These are phyloP conservation scores for Tubosaeta sp. DNA, from an alignment of 768 basidiomycete species.

Conservation along the genomic window DNA sequence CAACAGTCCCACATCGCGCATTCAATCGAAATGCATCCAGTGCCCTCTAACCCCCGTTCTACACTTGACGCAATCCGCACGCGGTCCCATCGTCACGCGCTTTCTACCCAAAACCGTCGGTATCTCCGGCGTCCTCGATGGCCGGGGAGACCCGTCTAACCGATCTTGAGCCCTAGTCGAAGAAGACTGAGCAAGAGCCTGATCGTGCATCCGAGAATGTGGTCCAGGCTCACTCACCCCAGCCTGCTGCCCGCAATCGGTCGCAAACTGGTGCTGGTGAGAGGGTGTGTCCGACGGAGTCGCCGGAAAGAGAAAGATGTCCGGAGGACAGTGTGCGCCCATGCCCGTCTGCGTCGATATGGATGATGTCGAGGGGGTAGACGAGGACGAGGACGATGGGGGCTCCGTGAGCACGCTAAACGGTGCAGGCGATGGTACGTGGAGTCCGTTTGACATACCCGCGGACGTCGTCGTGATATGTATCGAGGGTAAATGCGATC, in stretches of 20 bases:
- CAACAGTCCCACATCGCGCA: background rate
- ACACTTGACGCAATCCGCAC: slow-evolving; percentile 66
- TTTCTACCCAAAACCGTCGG: slow-evolving; percentile 27
- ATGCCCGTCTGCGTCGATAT: slow-evolving; percentile 1
- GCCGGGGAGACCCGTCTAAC: slow-evolving; percentile 13
- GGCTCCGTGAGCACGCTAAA: slow-evolving; percentile 26
- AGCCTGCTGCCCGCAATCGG: slow-evolving; percentile 1
- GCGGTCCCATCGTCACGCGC: slow-evolving; percentile 68
- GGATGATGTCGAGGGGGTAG: slow-evolving; percentile 14
- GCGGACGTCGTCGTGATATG: slow-evolving; percentile 21
- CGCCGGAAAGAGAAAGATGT: slow-evolving; percentile 27
- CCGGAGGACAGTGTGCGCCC: slow-evolving; percentile 17
- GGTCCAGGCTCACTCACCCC: background rate
- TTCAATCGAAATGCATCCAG: slow-evolving; percentile 61
- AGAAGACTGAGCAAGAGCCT: background rate
- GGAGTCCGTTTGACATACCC: background rate
- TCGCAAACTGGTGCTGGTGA: slow-evolving; percentile 9
- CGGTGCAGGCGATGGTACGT: slow-evolving; percentile 15
- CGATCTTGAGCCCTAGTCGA: slow-evolving; percentile 12
- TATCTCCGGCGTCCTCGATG: slow-evolving; percentile 9
- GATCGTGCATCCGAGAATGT: slow-evolving; percentile 5
- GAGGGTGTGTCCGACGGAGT: slow-evolving; percentile 22
- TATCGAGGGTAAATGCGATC: slow-evolving; percentile 22
- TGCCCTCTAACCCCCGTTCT: slow-evolving; percentile 64
- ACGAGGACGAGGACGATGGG: slow-evolving; percentile 20